A percentile compares a stretch with the other conserved stretches of the same genome.
Evolutionary conservation across 306 rosid genomes (phyloP).

Genomic region (Dalbergia cochinchinensis): DNA sequence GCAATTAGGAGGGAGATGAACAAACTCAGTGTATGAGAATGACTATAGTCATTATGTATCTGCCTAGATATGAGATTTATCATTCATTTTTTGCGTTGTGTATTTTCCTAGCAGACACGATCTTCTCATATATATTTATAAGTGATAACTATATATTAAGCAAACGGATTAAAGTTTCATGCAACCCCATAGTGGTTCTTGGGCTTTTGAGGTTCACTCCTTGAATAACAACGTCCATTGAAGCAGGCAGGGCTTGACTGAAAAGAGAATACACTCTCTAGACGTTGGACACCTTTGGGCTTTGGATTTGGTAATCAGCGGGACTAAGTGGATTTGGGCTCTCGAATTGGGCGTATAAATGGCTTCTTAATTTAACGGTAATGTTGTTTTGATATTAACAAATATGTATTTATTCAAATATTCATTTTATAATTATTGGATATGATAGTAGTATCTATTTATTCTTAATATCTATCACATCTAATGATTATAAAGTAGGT

Average conservation of each 20-base stretch:
- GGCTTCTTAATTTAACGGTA: neutral
- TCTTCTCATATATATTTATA: neutral
- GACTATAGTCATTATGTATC: conserved; percentile 7
- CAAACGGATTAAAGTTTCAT: conserved; percentile 36
- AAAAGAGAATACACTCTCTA: neutral
- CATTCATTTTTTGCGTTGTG: conserved; percentile 18
- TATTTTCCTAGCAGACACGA: conserved; percentile 23
- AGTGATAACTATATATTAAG: conserved; percentile 27
- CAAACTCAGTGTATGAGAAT: conserved; percentile 67
- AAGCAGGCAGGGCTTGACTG: neutral
- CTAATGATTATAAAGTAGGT: too few relatives aligned
- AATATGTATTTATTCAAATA: too few relatives aligned
- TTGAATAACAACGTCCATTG: neutral
- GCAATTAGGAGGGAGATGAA: conserved; percentile 93
- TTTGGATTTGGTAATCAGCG: conserved; percentile 9
- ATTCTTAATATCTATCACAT: too few relatives aligned
- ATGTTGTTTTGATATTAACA: too few relatives aligned
- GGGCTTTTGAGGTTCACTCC: neutral
- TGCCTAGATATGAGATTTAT: conserved; percentile 7
- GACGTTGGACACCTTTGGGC: neutral
- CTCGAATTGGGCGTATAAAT: neutral
- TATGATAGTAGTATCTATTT: too few relatives aligned
- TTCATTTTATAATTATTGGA: too few relatives aligned
- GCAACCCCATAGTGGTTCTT: conserved; percentile 29
- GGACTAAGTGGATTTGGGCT: conserved; percentile 11